Evolutionary conservation across 805 yeast genomes (phyloP).

Genomic region (Monosporozyma yasuniensis): DNA sequence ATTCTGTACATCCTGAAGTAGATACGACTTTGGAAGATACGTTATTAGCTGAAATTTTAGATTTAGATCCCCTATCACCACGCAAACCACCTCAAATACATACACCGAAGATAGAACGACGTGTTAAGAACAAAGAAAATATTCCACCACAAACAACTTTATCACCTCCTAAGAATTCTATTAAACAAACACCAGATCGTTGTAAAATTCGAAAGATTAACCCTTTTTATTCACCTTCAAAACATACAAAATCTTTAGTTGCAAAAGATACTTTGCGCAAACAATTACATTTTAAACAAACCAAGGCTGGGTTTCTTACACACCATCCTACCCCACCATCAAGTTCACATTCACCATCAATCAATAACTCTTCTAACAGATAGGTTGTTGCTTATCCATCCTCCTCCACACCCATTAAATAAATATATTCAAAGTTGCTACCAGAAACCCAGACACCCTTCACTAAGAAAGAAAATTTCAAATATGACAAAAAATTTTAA

Average conservation of each 20-base stretch:
- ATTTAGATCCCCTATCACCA: neutral
- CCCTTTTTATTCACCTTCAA: constrained; percentile 9
- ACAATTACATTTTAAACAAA: neutral
- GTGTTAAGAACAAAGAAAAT: neutral
- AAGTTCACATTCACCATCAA: neutral
- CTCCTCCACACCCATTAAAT: neutral
- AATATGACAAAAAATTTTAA: neutral
- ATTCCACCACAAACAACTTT: neutral
- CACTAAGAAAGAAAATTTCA: neutral
- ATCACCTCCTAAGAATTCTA: neutral
- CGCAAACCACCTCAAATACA: neutral
- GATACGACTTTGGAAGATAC: neutral
- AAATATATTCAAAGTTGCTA: neutral
- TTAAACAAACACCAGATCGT: neutral
- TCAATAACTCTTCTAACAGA: neutral
- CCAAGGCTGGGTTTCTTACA: neutral
- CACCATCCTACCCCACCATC: neutral
- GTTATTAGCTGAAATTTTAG: neutral
- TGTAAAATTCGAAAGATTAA: constrained; percentile 2
- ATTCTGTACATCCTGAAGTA: neutral
- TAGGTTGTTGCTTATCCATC: neutral
- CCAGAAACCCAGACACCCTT: neutral
- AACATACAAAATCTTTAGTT: constrained; percentile 2
- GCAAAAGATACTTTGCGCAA: neutral
- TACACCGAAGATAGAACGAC: neutral